phyloP scores from a whole-genome alignment of 2,329 filamentous ascomycete genomes.

The Claviceps capensis region DNA sequence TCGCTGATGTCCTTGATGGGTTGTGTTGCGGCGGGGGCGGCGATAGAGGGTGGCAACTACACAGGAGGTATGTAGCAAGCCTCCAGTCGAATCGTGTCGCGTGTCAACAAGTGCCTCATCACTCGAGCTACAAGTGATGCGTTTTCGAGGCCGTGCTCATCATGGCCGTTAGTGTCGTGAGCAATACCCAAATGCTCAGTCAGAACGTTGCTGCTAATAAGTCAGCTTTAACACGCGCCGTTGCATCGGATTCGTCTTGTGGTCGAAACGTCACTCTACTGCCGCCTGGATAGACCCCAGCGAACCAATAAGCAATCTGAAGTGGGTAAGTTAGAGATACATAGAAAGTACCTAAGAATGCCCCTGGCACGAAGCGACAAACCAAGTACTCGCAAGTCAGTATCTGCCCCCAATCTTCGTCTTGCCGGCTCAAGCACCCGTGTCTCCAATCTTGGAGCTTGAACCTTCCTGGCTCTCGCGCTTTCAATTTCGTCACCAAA shows the following conservation, averaged over 20 bases:
- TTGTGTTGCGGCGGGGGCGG: too few relatives aligned
- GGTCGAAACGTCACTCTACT: conserved; percentile 11
- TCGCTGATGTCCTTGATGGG: too few relatives aligned
- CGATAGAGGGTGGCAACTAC: too few relatives aligned
- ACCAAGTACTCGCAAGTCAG: conserved; percentile 8
- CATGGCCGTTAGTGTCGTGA: too few relatives aligned
- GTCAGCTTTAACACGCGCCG: not conserved
- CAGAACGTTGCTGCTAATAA: not conserved
- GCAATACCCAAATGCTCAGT: not conserved
- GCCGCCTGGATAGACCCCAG: conserved; percentile 1
- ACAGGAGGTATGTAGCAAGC: too few relatives aligned
- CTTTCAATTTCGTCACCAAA: not conserved
- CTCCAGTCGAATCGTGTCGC: too few relatives aligned
- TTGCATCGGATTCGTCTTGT: not conserved
- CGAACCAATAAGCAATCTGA: conserved; percentile 2
- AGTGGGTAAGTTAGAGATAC: not conserved
- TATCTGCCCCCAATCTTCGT: conserved; percentile 6
- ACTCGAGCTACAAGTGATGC: too few relatives aligned
- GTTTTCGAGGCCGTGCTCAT: too few relatives aligned
- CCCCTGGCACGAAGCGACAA: not conserved
- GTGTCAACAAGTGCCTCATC: too few relatives aligned
- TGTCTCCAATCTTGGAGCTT: conserved; percentile 17
- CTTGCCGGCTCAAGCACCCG: conserved; percentile 2
- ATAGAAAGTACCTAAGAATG: conserved; percentile 12
- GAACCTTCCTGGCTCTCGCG: conserved; percentile 14